Conservation (phyloP, 2,329 filamentous ascomycete species). For the Fusarium sp. region DNA sequence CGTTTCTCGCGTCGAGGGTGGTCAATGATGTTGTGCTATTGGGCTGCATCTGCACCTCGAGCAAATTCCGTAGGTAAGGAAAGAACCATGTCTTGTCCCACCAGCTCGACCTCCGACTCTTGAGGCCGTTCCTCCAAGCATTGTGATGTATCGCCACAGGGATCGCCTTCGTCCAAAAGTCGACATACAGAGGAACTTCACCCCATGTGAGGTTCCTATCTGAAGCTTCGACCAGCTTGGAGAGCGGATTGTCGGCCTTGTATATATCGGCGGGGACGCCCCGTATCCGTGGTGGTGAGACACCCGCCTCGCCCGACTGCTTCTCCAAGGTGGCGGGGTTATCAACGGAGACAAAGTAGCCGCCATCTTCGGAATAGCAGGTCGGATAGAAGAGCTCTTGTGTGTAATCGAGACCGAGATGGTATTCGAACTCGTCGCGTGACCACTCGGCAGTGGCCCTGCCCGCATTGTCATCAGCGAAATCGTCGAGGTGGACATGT, state of each 20-base stretch:
- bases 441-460: constrained; percentile 27
- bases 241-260: constrained; percentile 24
- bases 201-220: constrained; percentile 28
- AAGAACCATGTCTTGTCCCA: constrained; percentile 46
- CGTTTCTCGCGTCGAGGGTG: constrained; percentile 26
- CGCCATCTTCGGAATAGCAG: constrained; percentile 44
- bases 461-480: constrained; percentile 22
- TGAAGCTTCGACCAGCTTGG: constrained; percentile 9
- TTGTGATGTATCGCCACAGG: constrained; percentile 44
- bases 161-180: constrained; percentile 40
- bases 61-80: constrained; percentile 36
- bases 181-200: constrained; percentile 36
- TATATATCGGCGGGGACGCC: constrained; percentile 40
- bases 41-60: constrained; percentile 31
- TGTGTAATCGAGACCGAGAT: constrained; percentile 45
- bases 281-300: constrained; percentile 39
- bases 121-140: constrained; percentile 42
- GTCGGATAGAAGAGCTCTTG: constrained; percentile 48
- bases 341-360: constrained; percentile 39
- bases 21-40: constrained; percentile 27
- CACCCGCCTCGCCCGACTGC: constrained; percentile 32
- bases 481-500: constrained; percentile 22
- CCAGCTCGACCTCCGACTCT: constrained; percentile 37
- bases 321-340: constrained; percentile 27
- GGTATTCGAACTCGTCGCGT: constrained; percentile 40